Evolutionary conservation across 208 protist species (phyloP).

Genomic region (Acanthamoeba culbertsoni): DNA sequence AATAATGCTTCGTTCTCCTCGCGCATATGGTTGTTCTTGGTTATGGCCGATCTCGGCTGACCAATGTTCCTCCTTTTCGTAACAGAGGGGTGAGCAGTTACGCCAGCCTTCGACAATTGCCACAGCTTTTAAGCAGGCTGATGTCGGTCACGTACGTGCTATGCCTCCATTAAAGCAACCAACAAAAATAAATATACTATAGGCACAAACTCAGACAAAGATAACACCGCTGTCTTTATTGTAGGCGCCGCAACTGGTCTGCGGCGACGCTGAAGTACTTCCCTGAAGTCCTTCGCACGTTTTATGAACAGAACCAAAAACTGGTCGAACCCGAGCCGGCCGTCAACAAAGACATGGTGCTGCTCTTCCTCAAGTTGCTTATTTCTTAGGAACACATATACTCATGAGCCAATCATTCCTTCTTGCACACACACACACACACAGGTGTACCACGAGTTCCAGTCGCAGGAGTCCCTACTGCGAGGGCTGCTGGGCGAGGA

Average conservation of each 20-base stretch:
- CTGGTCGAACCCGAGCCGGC: not conserved
- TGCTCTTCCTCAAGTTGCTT: not conserved
- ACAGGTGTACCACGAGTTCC: constrained; percentile 16
- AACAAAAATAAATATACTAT: not conserved
- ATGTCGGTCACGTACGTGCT: not conserved
- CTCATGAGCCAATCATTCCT: not conserved
- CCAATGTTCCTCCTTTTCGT: not conserved
- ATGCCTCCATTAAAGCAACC: not conserved
- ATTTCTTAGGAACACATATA: not conserved
- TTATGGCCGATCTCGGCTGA: not conserved
- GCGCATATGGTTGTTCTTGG: not conserved
- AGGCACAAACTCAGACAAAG: not conserved
- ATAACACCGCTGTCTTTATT: not conserved
- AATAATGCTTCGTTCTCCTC: not conserved
- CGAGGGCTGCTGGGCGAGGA: not conserved
- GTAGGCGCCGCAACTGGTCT: not conserved
- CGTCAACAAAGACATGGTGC: not conserved
- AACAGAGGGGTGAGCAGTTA: constrained; percentile 1
- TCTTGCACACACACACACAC: not conserved
- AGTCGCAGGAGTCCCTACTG: not conserved
- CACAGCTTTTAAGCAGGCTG: not conserved
- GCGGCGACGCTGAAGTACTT: not conserved
- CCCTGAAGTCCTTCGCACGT: not conserved
- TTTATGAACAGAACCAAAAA: constrained; percentile 6
- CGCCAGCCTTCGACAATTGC: not conserved